Evolutionary conservation across 75 land plant species (phyloP), one percentile per base, ranked within the genome.

Genomic region (Cupressus sempervirens): DNA sequence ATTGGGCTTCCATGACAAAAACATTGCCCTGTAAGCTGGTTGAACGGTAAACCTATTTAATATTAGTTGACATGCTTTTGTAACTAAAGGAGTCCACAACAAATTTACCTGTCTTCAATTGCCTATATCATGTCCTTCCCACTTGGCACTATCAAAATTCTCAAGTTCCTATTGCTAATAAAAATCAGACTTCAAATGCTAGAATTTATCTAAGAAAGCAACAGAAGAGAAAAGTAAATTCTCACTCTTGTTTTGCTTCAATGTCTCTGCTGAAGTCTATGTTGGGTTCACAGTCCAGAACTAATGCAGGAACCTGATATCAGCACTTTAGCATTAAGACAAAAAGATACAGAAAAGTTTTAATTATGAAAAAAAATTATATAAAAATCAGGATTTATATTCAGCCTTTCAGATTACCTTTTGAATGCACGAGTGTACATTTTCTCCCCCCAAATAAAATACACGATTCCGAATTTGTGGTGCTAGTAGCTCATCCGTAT

Each of bases 401-500:
- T 32, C 12, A 32, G 23, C 67, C 8, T 62, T 23, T 23, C 41
- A 79, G 53, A 50, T 75, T 79, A 96, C 99, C 99, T 98, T 96
- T 53, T 95, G 98, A 84, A 98, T 93, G 83, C 94, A 93, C n/a
- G 96, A 86, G 85, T 98, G 99, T 91, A 98, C 93, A 84, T 98
- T 91, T 29, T 93, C 88, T 30, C 99, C 99, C 86, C 95, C 91
- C 85, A 98, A 84, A 77, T 88, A 93, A 84, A 92, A 94, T 3
- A 96, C 97, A n/a, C 97, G 98, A 81, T 95, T 97, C 72, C 86
- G 91, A 46, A 98, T 93, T 62, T 94, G 88, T 38, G 97, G 95
- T 77, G 93, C 96, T 36, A 96, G 83, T 82, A 91, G 86, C 41
- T 54, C 83, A 56, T 92, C 93, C 30, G 90, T 18, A 70, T 88